Conservation (phyloP, 345 rosid genomes). For the Populus tremula region DNA sequence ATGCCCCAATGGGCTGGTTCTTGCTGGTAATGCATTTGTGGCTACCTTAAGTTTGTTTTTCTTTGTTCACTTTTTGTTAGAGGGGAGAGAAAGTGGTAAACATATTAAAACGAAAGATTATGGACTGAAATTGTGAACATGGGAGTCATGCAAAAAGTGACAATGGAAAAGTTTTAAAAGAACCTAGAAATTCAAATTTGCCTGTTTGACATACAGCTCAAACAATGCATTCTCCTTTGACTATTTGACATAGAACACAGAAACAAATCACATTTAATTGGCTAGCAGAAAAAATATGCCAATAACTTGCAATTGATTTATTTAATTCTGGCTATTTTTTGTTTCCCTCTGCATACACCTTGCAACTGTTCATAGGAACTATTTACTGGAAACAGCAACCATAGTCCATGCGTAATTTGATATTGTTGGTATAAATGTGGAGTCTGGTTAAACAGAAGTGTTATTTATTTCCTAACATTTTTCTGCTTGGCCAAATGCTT, state of each 20-base stretch:
- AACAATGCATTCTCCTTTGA: too few relatives aligned
- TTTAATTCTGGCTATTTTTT: too few relatives aligned
- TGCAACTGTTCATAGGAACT: background rate
- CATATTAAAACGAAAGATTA: background rate
- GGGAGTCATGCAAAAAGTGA: too few relatives aligned
- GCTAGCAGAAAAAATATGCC: too few relatives aligned
- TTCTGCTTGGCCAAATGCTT: background rate
- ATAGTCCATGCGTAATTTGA: background rate
- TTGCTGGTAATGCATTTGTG: conserved; percentile 62
- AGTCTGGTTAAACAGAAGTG: background rate
- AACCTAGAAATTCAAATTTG: too few relatives aligned
- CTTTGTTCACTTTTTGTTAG: background rate
- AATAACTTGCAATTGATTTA: too few relatives aligned
- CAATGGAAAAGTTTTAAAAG: too few relatives aligned
- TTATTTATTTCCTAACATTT: background rate
- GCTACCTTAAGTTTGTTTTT: background rate
- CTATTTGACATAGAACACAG: too few relatives aligned
- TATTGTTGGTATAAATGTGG: background rate
- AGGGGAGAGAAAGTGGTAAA: background rate
- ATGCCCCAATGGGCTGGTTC: conserved; percentile 99
- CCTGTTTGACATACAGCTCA: too few relatives aligned
- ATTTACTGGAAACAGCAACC: background rate
- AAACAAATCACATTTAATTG: too few relatives aligned
- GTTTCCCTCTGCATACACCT: too few relatives aligned
- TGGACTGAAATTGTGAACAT: background rate